These are phyloP conservation scores for Penicillium goetzii DNA, from an alignment of 495 filamentous ascomycete genomes.

Conservation along the genomic window DNA sequence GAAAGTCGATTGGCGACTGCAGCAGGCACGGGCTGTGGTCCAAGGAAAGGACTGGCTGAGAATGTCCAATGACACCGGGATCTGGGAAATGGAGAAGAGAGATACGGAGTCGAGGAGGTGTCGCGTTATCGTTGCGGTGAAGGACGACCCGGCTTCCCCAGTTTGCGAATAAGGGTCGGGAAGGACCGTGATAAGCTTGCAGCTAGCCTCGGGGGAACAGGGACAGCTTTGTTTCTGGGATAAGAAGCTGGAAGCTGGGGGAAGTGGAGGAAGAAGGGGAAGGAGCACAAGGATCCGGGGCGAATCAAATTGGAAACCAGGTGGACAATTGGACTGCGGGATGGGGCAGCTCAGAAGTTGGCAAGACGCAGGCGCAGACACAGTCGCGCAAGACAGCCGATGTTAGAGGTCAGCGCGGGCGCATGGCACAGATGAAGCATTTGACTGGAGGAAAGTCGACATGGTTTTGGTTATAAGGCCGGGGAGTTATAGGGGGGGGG, in stretches of 20 bases:
- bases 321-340: slow-evolving; percentile 13
- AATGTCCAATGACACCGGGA: slow-evolving; percentile 21
- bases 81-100: neutral
- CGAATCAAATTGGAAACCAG: slow-evolving; percentile 24
- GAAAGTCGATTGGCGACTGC: slow-evolving; percentile 15
- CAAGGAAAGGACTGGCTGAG: slow-evolving; percentile 22
- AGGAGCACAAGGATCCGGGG: slow-evolving; percentile 13
- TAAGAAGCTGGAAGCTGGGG: neutral
- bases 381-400: slow-evolving; percentile 19
- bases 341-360: slow-evolving; percentile 18
- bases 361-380: slow-evolving; percentile 23
- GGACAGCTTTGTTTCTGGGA: slow-evolving; percentile 5
- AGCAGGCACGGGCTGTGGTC: slow-evolving; percentile 25
- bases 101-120: slow-evolving; percentile 3
- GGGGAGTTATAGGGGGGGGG: slow-evolving; percentile 3
- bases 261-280: neutral
- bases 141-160: slow-evolving; percentile 16
- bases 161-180: slow-evolving; percentile 18
- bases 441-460: slow-evolving; percentile 33
- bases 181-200: slow-evolving; percentile 33
- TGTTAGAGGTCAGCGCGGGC: slow-evolving; percentile 28
- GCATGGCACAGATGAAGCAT: slow-evolving; percentile 32
- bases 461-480: slow-evolving; percentile 9
- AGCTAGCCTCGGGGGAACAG: slow-evolving; percentile 18
- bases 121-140: slow-evolving; percentile 38